Base-by-base conservation (phyloP, 2,329 filamentous ascomycete genomes). In the Trichoderma gracile region DNA sequence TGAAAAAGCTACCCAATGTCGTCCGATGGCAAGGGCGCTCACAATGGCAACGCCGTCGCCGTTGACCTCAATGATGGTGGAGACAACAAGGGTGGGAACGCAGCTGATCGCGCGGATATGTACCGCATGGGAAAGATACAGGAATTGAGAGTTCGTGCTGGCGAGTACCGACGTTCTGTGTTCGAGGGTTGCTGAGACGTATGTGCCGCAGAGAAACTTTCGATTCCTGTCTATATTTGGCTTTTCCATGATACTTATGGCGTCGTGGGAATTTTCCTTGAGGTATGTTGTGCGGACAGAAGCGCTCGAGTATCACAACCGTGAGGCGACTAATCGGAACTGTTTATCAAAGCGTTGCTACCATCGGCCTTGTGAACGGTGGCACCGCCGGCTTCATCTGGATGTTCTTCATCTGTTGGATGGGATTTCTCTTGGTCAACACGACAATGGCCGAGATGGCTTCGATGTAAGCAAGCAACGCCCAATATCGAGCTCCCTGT, bases 381-480 rank as follows among this genome's bases (percentile, higher is more conserved):
- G 80, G 80, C 1, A 77, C 78, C 0, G 78, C 77, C 1, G 81
- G 81, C 8, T 69, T 81, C 12, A 79, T 83, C 45, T 83, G 77
- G 74, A 75, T 77, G 62, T 81, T 74, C 67, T 69, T 81, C 8
- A 66, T 76, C 10, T 75, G 73, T 33, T 78, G 77, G 70, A 68
- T 75, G 6, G 78, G 79, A 0, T 77, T 79, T 45, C 67, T 77
- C 3, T 61, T 74, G 5, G 75, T 78, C 40, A 77, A 76, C 63
- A 71, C 74, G 0, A 79, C 78, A 2, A 78, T 83, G 76, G 79
- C 80, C 5, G 81, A 83, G 67, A 80, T 83, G 75, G 79, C 78
- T 43, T 58, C 56, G 5, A 58, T 58, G 56, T 58, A 1, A 49
- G 56, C n/a, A 15, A 8, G 17, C 15, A 2, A 2, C 1, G 19